These are phyloP conservation scores for Rhizoclosmatium globosum DNA, from an alignment of 192 early-diverging fungal genomes.

Conservation along the genomic window DNA sequence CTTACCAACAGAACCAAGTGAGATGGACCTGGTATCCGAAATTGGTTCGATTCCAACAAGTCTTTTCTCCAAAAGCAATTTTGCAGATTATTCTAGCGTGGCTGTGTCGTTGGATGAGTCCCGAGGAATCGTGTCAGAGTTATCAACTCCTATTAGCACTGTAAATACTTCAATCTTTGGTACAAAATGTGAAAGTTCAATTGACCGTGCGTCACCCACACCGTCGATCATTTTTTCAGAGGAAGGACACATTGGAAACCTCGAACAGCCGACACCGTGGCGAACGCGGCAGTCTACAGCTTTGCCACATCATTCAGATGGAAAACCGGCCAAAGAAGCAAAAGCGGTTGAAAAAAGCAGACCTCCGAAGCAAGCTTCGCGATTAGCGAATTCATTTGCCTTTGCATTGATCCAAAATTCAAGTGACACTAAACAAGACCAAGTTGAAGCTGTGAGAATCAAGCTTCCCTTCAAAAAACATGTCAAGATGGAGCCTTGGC, in stretches of 20 bases:
- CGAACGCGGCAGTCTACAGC: neutral
- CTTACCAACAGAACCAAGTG: no score
- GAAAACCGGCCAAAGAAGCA: neutral
- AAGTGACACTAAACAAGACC: neutral
- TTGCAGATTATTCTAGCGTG: neutral
- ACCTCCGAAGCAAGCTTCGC: neutral
- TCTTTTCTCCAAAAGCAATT: neutral
- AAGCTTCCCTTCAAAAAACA: slow-evolving; percentile 23
- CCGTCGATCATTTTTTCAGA: neutral
- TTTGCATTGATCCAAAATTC: neutral
- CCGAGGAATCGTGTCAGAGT: no score
- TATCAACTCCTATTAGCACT: neutral
- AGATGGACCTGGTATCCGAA: neutral
- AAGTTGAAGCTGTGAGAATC: neutral
- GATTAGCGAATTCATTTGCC: neutral
- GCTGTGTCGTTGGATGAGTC: no score
- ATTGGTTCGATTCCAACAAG: neutral
- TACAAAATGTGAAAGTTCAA: neutral
- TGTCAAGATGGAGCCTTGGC: slow-evolving; percentile 6
- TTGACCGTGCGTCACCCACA: neutral
- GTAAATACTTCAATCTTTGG: neutral
- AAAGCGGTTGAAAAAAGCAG: neutral
- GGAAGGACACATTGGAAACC: neutral
- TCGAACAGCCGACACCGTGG: neutral
- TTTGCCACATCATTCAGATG: neutral